A percentile compares a stretch with the other conserved stretches of the same genome.
Conservation (phyloP, 257 asterid genomes). For the Scutellaria baicalensis region DNA sequence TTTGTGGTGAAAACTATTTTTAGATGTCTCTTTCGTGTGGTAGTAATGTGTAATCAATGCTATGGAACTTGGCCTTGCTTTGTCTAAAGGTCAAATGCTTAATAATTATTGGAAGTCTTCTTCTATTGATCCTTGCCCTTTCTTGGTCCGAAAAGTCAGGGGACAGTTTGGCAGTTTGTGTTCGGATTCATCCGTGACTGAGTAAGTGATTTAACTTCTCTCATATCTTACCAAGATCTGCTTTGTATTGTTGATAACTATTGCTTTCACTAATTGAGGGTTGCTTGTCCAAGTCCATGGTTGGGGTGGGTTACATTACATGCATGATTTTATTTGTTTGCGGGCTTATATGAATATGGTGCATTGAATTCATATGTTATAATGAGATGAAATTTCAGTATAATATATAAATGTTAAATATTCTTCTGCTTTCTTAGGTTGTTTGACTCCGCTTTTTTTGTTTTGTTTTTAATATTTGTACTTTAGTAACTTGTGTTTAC, state of each 20-base stretch:
- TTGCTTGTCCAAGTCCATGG: too few species aligned
- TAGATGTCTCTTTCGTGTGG: neutral
- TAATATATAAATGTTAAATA: too few species aligned
- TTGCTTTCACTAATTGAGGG: neutral
- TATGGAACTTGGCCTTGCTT: neutral
- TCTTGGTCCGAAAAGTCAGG: neutral
- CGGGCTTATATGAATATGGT: too few species aligned
- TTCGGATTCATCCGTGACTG: neutral
- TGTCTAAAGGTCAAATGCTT: neutral
- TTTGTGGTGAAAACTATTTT: conserved; percentile 1
- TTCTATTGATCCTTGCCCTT: neutral
- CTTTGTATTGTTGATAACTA: neutral
- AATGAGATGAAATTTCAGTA: too few species aligned
- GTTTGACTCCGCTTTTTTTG: too few species aligned
- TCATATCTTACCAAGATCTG: neutral
- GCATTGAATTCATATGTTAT: too few species aligned
- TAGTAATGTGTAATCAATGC: neutral
- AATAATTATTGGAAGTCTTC: neutral
- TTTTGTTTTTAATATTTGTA: too few species aligned
- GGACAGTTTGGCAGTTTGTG: neutral
- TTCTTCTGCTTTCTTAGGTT: too few species aligned
- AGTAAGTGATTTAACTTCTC: neutral
- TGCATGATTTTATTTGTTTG: too few species aligned
- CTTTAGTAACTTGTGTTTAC: too few species aligned
- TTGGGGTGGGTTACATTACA: too few species aligned